A percentile compares a stretch with the other conserved stretches of the same genome.
These are phyloP conservation scores for Monascus ruber DNA, from an alignment of 2,329 filamentous ascomycete genomes.

Conservation along the genomic window DNA sequence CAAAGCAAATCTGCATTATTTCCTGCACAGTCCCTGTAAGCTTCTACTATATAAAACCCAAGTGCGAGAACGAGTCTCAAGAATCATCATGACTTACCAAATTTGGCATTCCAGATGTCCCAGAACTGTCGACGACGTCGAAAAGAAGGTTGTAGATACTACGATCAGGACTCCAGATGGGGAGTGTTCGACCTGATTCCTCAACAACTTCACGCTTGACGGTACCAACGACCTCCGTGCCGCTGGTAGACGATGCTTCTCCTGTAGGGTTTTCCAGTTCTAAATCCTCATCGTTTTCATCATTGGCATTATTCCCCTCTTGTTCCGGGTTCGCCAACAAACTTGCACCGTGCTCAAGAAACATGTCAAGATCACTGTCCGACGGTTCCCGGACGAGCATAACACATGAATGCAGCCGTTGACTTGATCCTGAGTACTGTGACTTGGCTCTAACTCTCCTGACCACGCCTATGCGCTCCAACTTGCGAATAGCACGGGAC, in stretches of 20 bases:
- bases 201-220: conserved; percentile 14
- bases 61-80: neutral
- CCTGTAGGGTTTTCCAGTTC: conserved; percentile 12
- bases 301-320: conserved; percentile 13
- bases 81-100: conserved; percentile 17
- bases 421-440: conserved; percentile 25
- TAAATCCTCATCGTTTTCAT: conserved; percentile 24
- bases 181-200: conserved; percentile 28
- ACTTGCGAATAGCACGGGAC: conserved; percentile 32
- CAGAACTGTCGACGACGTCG: conserved; percentile 36
- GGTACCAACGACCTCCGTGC: conserved; percentile 8
- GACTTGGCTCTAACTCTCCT: conserved; percentile 33
- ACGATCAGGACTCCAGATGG: conserved; percentile 45
- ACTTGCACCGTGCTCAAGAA: conserved; percentile 24
- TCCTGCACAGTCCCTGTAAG: conserved; percentile 14
- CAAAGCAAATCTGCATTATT: conserved; percentile 33
- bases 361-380: conserved; percentile 27
- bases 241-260: conserved; percentile 1
- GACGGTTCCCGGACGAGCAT: conserved; percentile 33
- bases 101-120: conserved; percentile 40
- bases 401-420: conserved; percentile 30
- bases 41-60: neutral
- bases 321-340: conserved; percentile 16
- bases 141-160: conserved; percentile 42
- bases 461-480: conserved; percentile 35